A percentile compares a stretch with the other conserved stretches of the same genome.
phyloP scores from a whole-genome alignment of 345 rosid species.

The Corchorus olitorius region DNA sequence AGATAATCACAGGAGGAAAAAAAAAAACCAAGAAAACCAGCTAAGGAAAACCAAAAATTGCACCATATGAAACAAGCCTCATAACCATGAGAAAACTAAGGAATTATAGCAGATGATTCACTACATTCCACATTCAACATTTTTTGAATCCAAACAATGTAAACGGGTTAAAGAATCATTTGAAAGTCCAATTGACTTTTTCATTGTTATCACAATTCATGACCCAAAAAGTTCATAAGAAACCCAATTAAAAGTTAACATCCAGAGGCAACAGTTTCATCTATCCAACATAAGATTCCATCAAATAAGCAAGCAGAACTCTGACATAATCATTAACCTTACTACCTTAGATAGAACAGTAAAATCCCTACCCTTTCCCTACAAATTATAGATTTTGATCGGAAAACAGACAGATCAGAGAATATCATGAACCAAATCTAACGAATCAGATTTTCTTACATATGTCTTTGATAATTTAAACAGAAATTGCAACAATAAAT shows the following conservation, averaged over 20 bases:
- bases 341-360: slow-evolving; percentile 5
- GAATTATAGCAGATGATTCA: neutral
- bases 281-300: neutral
- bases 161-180: neutral
- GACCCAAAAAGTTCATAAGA: slow-evolving; percentile 3
- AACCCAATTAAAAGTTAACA: neutral
- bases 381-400: neutral
- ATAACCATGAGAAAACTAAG: neutral
- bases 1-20: neutral
- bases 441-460: neutral
- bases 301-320: neutral
- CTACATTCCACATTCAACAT: neutral
- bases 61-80: neutral
- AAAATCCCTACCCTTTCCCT: neutral
- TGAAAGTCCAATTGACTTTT: neutral
- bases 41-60: slow-evolving; percentile 7
- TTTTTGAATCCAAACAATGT: neutral
- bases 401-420: slow-evolving; percentile 15
- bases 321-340: neutral
- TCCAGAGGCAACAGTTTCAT: neutral
- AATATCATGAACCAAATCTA: slow-evolving; percentile 2
- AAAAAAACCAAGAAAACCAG: slow-evolving; percentile 20
- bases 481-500: neutral
- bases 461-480: slow-evolving; percentile 5
- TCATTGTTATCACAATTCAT: neutral